phyloP scores from a whole-genome alignment of 2,329 filamentous ascomycete genomes.

The Arthroderma uncinatum region DNA sequence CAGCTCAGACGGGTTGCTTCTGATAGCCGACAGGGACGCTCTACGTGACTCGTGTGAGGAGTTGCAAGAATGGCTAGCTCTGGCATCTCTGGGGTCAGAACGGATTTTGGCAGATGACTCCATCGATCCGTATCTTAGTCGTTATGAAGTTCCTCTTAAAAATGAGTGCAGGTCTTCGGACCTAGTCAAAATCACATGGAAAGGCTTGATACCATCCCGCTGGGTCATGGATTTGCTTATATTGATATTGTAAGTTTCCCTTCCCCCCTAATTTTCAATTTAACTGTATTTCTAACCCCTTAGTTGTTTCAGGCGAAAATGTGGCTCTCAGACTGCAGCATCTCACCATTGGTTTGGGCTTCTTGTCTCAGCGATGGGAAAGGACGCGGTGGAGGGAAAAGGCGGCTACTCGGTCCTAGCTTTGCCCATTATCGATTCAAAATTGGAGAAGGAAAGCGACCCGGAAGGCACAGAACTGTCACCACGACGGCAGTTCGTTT shows the following conservation, averaged over 20 bases:
- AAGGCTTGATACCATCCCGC: constrained; percentile 29
- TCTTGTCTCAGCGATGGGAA: constrained; percentile 24
- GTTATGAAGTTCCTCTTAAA: constrained; percentile 30
- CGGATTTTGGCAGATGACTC: constrained; percentile 28
- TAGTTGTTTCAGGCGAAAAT: constrained; percentile 7
- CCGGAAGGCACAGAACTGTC: background rate
- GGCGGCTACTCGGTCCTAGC: constrained; percentile 31
- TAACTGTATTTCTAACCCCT: constrained; percentile 1
- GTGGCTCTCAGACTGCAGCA: background rate
- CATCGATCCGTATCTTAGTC: constrained; percentile 35
- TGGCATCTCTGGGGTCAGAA: constrained; percentile 39
- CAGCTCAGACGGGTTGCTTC: constrained; percentile 19
- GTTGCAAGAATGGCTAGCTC: constrained; percentile 52
- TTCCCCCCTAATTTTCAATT: background rate
- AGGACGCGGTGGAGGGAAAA: constrained; percentile 29
- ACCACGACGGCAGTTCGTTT: constrained; percentile 20
- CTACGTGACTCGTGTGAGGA: constrained; percentile 51
- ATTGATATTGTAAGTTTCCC: constrained; percentile 26
- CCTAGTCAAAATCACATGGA: constrained; percentile 34
- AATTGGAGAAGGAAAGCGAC: background rate
- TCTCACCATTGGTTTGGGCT: constrained; percentile 27
- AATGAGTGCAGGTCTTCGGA: constrained; percentile 18
- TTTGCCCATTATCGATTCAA: constrained; percentile 2
- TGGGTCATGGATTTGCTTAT: constrained; percentile 33
- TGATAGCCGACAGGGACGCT: constrained; percentile 21